phyloP scores from a whole-genome alignment of 2,329 filamentous ascomycete genomes.

The Laburnicola sp. region DNA sequence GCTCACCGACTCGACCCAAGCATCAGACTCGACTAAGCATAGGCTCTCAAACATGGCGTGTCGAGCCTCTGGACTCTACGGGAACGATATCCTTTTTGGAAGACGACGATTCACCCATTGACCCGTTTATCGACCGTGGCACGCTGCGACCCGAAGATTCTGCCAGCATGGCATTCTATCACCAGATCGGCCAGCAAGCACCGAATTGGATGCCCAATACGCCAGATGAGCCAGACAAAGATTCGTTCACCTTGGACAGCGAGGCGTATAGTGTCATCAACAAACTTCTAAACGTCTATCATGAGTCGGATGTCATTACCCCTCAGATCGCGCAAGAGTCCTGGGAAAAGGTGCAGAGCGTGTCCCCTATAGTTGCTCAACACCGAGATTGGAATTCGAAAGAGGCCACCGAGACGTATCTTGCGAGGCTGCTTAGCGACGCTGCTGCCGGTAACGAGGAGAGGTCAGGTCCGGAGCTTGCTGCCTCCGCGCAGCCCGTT shows the following conservation, averaged over 20 bases:
- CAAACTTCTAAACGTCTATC: slow-evolving; percentile 47
- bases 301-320: slow-evolving; percentile 42
- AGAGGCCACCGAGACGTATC: slow-evolving; percentile 58
- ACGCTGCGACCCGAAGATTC: slow-evolving; percentile 45
- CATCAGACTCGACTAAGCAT: slow-evolving; percentile 20
- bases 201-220: slow-evolving; percentile 30
- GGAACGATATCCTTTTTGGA: slow-evolving; percentile 32
- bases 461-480: slow-evolving; percentile 8
- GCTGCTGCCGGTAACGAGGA: slow-evolving; percentile 45
- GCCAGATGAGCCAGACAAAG: slow-evolving; percentile 25
- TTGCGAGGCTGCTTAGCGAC: slow-evolving; percentile 52
- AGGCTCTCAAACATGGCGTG: slow-evolving; percentile 23
- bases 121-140: slow-evolving; percentile 37
- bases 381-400: slow-evolving; percentile 59
- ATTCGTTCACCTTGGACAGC: slow-evolving; percentile 42
- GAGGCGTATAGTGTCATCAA: slow-evolving; percentile 51
- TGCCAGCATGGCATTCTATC: slow-evolving; percentile 37
- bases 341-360: slow-evolving; percentile 48
- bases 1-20: slow-evolving; percentile 4
- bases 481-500: slow-evolving; percentile 12
- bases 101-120: slow-evolving; percentile 39
- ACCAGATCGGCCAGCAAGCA: slow-evolving; percentile 15
- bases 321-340: slow-evolving; percentile 47
- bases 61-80: slow-evolving; percentile 21
- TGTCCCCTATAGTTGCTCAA: slow-evolving; percentile 58